Evolutionary conservation across 2,329 filamentous ascomycete genomes (phyloP), one percentile per base, ranked within the genome.

Genomic region (Xylariaceae sp.): DNA sequence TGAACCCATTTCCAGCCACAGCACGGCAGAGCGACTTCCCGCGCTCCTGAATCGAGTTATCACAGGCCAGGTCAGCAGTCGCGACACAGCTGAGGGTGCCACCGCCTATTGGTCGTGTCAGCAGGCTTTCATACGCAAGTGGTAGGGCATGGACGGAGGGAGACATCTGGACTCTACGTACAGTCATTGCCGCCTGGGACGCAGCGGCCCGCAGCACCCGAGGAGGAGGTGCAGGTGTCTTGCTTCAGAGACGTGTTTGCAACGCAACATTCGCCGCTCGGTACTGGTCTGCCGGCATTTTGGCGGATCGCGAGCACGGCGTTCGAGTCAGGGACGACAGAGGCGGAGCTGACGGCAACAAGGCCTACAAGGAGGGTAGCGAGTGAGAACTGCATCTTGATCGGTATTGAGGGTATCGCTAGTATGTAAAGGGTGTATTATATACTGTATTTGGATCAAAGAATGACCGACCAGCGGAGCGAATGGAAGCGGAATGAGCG

Each of bases 11-110:
- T 9, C 34, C 34, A 6, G n/a, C 18, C 29, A 8, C 34, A 19
- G 37, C 44, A 12, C 46, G 46, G 28, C 46, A 49, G 13, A 49
- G 38, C 17, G 37, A 38, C 37, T 45, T 46, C 39, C 46, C 46
- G 19, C 46, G 46, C 43, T 49, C 46, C n/a, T 29, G 18, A 18
- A 46, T 42, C 33, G 4, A 22, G 35, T 40, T 38, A 22, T 39
- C 37, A 19, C 46, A 49, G 3, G 24, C 31, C 9, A 49, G 31
- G 29, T 39, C 43, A 31, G 40, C 31, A 24, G 46, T 26, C 18
- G 46, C 38, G 9, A 49, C 43, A 18, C 46, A 49, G 40, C 43
- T 46, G 24, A 49, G 37, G n/a, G 34, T 17, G 28, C 43, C 16
- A 24, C 46, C 43, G 28, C 45, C 38, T 43, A 17, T 24, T 16